Evolutionary conservation across 2,329 filamentous ascomycete genomes (phyloP), one percentile per base, ranked within the genome.

Genomic region (Coleophoma cylindrospora): DNA sequence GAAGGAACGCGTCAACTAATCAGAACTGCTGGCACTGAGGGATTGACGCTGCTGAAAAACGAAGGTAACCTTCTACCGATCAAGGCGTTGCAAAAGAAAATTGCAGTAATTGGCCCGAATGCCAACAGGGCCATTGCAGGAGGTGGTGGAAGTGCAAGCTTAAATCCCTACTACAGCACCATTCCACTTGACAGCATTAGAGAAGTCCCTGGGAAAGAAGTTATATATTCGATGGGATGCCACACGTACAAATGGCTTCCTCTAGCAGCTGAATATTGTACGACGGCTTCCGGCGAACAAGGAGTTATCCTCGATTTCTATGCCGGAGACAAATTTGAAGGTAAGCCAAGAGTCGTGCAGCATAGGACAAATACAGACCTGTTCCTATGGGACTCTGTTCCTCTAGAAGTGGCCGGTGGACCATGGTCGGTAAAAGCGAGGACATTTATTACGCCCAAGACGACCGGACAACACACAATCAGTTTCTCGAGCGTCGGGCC

Each of bases 371-470:
- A 83, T 59, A 86, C 82, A 0, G 83, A 87, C 61, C 74, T 87
- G 1, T 86, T 84, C 71, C 72, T 87, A 2, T 87, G 83, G 83
- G 84, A 87, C 57, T 86, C 83, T 3, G 83, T 81, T 1, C 84
- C 83, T 14, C 71, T 73, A 19, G 71, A 83, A 52, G 74, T 84
- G 12, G 41, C 19, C 13, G 77, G 82, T 0, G 80, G 80, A 0
- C 75, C 81, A 48, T 86, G 81, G 75, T 54, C 52, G 6, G 83
- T 83, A 47, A 68, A 80, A 43, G 81, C 80, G 21, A 86, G 77
- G 45, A 82, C 81, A 0, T 74, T 71, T 34, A 66, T 87, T 19
- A 84, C 77, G 0, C 74, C 84, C 0, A 77, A 72, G 21, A 74
- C 75, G 0, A 79, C 74, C 0, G 84, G 84, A 3, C 78, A 73